Percentiles rank a stretch among this genome's conserved stretches.
Evolutionary conservation across 225 moss, liverwort and hornwort genomes (phyloP).

Genomic region (Bryum argenteum): DNA sequence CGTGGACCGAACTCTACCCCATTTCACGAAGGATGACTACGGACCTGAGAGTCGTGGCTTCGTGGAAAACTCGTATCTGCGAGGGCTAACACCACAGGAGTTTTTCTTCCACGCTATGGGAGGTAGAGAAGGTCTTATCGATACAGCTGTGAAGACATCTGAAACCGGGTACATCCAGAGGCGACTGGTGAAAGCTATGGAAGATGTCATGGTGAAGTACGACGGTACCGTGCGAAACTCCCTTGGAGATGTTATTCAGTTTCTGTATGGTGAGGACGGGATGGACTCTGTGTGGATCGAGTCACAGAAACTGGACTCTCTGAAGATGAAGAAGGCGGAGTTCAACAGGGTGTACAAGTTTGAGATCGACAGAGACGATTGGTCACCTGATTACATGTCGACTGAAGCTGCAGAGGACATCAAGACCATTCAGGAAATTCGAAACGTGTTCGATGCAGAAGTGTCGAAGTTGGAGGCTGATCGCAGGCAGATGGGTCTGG

Average conservation of each 20-base stretch:
- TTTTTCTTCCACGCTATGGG: constrained; percentile 99
- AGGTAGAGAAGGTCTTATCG: constrained; percentile 98
- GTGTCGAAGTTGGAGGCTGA: constrained; percentile 90
- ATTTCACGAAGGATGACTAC: constrained; percentile 96
- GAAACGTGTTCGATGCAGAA: constrained; percentile 98
- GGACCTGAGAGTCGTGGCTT: constrained; percentile 99
- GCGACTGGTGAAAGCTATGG: constrained; percentile 98
- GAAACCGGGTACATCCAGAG: constrained; percentile 99
- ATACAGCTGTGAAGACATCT: constrained; percentile 98
- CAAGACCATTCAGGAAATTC: constrained; percentile 92
- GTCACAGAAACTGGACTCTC: constrained; percentile 80
- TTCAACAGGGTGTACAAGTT: constrained; percentile 91
- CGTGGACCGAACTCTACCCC: constrained; percentile 89
- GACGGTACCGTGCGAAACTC: constrained; percentile 98
- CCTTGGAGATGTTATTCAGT: constrained; percentile 96
- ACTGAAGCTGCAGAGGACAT: constrained; percentile 94
- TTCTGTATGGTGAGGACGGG: constrained; percentile 97
- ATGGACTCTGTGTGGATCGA: constrained; percentile 99
- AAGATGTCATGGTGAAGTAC: constrained; percentile 99
- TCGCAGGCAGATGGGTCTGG: constrained; percentile 88
- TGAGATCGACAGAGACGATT: constrained; percentile 93
- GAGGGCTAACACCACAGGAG: constrained; percentile 94
- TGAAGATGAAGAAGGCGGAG: constrained; percentile 92
- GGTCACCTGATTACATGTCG: constrained; percentile 98
- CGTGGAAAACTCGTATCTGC: constrained; percentile 94